Evolutionary conservation across 1,284 basidiomycete genomes (phyloP), one percentile per base, ranked within the genome.

Genomic region (Peniophora sp.): DNA sequence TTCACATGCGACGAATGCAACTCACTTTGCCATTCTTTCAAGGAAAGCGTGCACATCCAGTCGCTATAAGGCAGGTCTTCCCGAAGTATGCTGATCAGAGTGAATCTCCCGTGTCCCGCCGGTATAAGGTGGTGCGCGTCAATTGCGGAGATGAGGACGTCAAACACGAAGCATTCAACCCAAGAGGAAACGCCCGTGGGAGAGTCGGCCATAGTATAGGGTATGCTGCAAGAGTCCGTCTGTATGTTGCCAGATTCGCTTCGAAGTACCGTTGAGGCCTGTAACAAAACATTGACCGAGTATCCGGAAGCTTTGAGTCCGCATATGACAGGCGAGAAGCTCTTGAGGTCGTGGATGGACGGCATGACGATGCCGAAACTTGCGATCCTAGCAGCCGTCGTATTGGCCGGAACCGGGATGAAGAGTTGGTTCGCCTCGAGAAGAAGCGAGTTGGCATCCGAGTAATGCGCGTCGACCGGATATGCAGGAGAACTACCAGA

Each of bases 21-120:
- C 70, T 49, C 58, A 85, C 83, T 75, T 65, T 64, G 66, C 73
- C 75, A 80, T 62, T 86, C 83, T 22, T 63, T 47, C 15, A 79
- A 55, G 2, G 75, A 69, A 15, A 88, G 65, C 1, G 79, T 68
- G 1, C 75, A 71, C 70, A 88, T 81, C 87, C 87, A 89, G 47
- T 77, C 72, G 8, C 71, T 74, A 54, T 78, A 76, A 1, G 63
- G 63, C 14, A 88, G 62, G 57, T 86, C 80, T 10, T 55, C 56
- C 9, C 65, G 68, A 34, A 81, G 79, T 18, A 89, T 65, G 35
- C 66, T 68, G 2, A 86, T 68, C 3, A 78, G 24, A 2, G 69
- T 68, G 9, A 64, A 49, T 9, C 46, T 20, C 51, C 46, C 55
- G 53, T 46, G 51, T 32, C 35, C 41, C 24, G 24, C 18, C 9